Base-by-base conservation (phyloP, 164 flowering plant species). In the Macadamia tetraphylla region DNA sequence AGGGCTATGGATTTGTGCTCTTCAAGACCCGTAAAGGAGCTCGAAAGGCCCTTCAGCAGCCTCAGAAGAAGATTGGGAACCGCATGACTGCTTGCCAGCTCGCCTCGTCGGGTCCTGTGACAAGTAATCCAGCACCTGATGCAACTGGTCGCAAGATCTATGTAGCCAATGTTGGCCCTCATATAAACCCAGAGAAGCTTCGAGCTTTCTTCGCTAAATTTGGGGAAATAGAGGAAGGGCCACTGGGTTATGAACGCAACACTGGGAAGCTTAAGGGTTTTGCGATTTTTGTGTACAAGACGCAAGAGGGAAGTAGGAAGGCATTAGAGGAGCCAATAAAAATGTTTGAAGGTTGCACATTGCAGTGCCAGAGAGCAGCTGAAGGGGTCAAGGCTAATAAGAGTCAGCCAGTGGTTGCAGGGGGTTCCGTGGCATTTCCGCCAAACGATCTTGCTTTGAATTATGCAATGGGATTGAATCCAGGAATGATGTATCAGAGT, bases 201-300 rank as follows among this genome's bases (percentile, higher is more conserved):
- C 46, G 67, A 15, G 72, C 53, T 0, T 76, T 73, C 63, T 81
- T 83, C 46, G 71, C 67, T 0, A 74, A 63, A 51, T 83, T 69
- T 69, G 86, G 86, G 29, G 86, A 81, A 69, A 72, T 83, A 57
- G 86, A 83, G 64, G 81, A 79, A 13, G 81, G 81, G 6, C 86
- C 86, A 0, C 55, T 71, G 43, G 83, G 83, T 17, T 44, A 58
- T 18, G 84, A 78, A 61, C 71, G 72, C 49, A 11, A 15, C 1
- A 76, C 83, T 0, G 85, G 85, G 43, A 82, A 70, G 78, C 73
- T 67, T 9, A 78, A 59, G 69, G 84, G 86, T 17, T 83, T 70
- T 60, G 81, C 83, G 0, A 60, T 81, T 29, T 73, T 83, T 55
- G 70, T 78, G 31, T 83, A 83, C 52, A 81, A 74, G 73, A 77